Percentiles rank a stretch among this genome's conserved stretches.
phyloP scores from a whole-genome alignment of 305 asterid genomes.

The Fraxinus albicans region DNA sequence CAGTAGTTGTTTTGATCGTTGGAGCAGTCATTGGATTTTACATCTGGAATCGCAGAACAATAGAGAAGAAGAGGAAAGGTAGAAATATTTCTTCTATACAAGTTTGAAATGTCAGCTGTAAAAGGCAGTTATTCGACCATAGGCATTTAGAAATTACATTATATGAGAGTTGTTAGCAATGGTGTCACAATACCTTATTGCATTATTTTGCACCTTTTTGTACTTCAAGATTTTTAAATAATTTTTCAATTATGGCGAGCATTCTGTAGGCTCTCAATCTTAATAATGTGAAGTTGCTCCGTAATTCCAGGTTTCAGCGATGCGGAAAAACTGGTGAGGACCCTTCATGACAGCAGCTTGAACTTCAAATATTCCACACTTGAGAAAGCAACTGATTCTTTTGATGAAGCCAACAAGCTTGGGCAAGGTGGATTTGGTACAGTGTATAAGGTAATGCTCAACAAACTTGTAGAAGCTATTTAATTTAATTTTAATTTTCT shows the following conservation, averaged over 20 bases:
- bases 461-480: neutral
- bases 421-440: constrained; percentile 34
- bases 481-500: neutral
- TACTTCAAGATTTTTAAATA: neutral
- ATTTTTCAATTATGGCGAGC: neutral
- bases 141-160: neutral
- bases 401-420: constrained; percentile 26
- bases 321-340: constrained; percentile 19
- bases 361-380: constrained; percentile 32
- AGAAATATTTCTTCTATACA: neutral
- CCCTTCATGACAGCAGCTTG: constrained; percentile 26
- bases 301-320: constrained; percentile 18
- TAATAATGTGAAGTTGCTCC: neutral
- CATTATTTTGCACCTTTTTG: neutral
- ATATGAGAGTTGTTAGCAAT: neutral
- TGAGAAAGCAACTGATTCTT: constrained; percentile 28
- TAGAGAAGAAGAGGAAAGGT: constrained; percentile 62
- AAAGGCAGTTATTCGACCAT: neutral
- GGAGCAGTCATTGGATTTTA: constrained; percentile 38
- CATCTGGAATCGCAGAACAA: constrained; percentile 40
- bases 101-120: neutral
- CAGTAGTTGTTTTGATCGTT: constrained; percentile 36
- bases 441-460: constrained; percentile 21
- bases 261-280: neutral
- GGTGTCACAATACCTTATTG: neutral